Conservation (phyloP, 2,329 filamentous ascomycete species). For the Stemphylium lycopersici region DNA sequence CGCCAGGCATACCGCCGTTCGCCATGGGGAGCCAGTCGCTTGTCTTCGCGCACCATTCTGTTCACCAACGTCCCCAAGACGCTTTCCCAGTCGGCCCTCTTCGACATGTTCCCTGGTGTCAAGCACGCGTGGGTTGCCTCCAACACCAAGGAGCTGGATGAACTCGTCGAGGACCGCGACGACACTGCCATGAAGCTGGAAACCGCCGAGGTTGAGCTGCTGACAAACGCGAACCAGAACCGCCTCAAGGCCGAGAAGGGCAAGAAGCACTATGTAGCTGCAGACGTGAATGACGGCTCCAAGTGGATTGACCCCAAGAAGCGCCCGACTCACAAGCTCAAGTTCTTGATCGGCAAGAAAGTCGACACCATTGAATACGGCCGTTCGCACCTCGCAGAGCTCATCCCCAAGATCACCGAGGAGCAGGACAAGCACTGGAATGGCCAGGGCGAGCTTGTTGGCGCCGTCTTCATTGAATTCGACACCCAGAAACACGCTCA, state of each 20-base stretch:
- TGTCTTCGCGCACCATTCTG: slow-evolving; percentile 56
- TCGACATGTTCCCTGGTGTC: slow-evolving; percentile 49
- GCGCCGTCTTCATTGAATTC: slow-evolving; percentile 89
- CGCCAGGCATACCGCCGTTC: slow-evolving; percentile 57
- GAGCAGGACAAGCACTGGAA: slow-evolving; percentile 71
- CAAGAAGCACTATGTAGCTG: slow-evolving; percentile 52
- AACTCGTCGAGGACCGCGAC: slow-evolving; percentile 53
- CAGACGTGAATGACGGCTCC: slow-evolving; percentile 51
- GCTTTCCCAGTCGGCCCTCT: slow-evolving; percentile 48
- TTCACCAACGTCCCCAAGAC: slow-evolving; percentile 55
- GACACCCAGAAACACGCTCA: slow-evolving; percentile 81
- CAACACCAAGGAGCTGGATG: slow-evolving; percentile 53
- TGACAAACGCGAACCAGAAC: slow-evolving; percentile 64
- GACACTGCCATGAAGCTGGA: slow-evolving; percentile 53
- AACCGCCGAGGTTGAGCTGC: slow-evolving; percentile 52
- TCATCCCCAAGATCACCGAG: slow-evolving; percentile 72
- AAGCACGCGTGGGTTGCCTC: slow-evolving; percentile 55
- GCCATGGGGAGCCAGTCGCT: slow-evolving; percentile 50
- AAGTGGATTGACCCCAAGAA: slow-evolving; percentile 51
- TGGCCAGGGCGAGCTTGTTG: slow-evolving; percentile 70
- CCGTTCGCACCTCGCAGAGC: slow-evolving; percentile 72
- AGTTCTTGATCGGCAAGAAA: slow-evolving; percentile 51
- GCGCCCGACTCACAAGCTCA: slow-evolving; percentile 50
- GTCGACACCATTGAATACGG: slow-evolving; percentile 84
- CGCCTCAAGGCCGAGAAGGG: slow-evolving; percentile 68